phyloP scores from a whole-genome alignment of 2,329 filamentous ascomycete genomes.

The Coniochaeta sp. region DNA sequence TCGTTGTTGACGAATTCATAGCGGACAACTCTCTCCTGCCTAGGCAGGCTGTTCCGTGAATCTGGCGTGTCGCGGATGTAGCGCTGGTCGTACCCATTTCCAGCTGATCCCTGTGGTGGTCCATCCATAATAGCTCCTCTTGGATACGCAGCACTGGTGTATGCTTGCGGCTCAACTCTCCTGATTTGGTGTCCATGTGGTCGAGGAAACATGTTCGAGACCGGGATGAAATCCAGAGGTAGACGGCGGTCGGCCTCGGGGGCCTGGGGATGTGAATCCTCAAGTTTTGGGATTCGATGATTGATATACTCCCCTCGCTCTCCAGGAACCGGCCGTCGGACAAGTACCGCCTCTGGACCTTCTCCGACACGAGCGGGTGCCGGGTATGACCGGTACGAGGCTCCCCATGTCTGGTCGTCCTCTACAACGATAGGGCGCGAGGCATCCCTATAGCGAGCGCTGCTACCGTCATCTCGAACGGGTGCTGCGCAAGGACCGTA shows the following conservation, averaged over 20 bases:
- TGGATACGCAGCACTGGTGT: not conserved
- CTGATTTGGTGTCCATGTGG: not conserved
- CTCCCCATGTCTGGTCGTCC: not conserved
- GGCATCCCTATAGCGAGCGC: not conserved
- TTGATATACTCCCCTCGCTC: not conserved
- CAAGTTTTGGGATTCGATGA: not conserved
- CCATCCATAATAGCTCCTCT: not conserved
- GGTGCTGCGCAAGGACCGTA: not conserved
- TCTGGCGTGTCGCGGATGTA: not conserved
- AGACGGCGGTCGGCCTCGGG: not conserved
- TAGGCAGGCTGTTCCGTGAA: not conserved
- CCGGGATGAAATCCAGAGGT: not conserved
- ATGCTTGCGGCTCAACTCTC: not conserved
- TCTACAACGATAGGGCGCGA: not conserved
- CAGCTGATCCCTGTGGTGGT: not conserved
- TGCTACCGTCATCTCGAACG: not conserved
- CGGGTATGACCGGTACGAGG: not conserved
- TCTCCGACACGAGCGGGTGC: not conserved
- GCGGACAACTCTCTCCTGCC: conserved; percentile 14
- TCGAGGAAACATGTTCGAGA: not conserved
- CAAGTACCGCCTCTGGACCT: not conserved
- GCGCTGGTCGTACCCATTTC: not conserved
- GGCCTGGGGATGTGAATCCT: not conserved
- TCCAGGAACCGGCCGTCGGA: not conserved
- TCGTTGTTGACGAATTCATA: conserved; percentile 11